A percentile compares a stretch with the other conserved stretches of the same genome.
These are phyloP conservation scores for Cinchona pubescens DNA, from an alignment of 257 asterid species.

Conservation along the genomic window DNA sequence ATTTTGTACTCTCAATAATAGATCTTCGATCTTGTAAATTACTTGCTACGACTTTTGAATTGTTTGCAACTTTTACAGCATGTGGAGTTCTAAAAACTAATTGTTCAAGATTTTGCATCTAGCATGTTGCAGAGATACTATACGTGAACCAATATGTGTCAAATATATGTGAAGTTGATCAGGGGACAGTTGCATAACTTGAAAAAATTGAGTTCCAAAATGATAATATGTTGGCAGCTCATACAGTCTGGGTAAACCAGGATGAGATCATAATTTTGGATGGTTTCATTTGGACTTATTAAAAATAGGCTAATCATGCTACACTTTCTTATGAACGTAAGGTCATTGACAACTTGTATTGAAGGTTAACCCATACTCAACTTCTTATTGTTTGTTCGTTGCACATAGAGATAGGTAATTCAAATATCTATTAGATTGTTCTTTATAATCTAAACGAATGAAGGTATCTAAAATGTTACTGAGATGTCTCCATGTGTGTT, in stretches of 20 bases:
- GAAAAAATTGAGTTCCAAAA: constrained; percentile 55
- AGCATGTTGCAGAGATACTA: constrained; percentile 87
- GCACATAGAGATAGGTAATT: too few relatives aligned
- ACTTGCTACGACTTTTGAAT: not conserved
- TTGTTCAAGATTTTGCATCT: constrained; percentile 1
- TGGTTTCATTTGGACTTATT: not conserved
- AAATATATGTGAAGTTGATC: constrained; percentile 55
- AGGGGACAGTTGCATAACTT: constrained; percentile 71
- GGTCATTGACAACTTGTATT: not conserved
- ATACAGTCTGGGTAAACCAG: constrained; percentile 74
- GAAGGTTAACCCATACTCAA: not conserved
- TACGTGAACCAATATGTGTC: constrained; percentile 67
- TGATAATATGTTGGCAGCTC: constrained; percentile 69
- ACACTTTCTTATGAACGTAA: not conserved
- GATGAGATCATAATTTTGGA: constrained; percentile 42
- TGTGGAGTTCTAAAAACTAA: not conserved
- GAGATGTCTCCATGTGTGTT: too few relatives aligned
- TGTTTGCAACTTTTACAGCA: not conserved
- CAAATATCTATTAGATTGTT: too few relatives aligned
- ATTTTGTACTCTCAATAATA: not conserved
- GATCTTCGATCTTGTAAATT: not conserved
- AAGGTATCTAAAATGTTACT: too few relatives aligned
- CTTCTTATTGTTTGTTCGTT: too few relatives aligned
- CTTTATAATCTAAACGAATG: too few relatives aligned
- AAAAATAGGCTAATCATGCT: not conserved